A percentile compares a stretch with the other conserved stretches of the same genome.
These are phyloP conservation scores for Pittosporum tobira DNA, from an alignment of 129 eudicot genomes.

Conservation along the genomic window DNA sequence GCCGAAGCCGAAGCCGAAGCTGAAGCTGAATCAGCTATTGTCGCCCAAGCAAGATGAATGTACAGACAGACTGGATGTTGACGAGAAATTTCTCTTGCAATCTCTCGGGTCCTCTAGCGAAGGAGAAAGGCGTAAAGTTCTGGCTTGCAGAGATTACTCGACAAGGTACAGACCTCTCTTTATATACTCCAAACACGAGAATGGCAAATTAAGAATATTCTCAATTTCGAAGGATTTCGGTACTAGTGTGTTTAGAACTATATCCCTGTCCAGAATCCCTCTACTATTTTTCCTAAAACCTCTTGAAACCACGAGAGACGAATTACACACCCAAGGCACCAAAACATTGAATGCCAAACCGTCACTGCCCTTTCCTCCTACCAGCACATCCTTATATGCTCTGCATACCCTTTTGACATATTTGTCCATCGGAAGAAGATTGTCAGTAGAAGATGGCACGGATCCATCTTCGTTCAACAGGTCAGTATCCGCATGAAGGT, in stretches of 20 bases:
- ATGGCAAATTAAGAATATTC: slow-evolving; percentile 36
- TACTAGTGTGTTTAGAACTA: slow-evolving; percentile 35
- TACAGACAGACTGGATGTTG: too few species aligned
- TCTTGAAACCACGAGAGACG: slow-evolving; percentile 69
- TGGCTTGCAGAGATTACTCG: slow-evolving; percentile 17
- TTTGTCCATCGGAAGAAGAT: slow-evolving; percentile 49
- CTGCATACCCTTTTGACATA: slow-evolving; percentile 48
- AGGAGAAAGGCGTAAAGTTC: not conserved
- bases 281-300: slow-evolving; percentile 37
- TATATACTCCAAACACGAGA: slow-evolving; percentile 57
- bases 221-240: slow-evolving; percentile 51
- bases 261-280: slow-evolving; percentile 22
- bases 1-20: too few species aligned
- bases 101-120: not conserved
- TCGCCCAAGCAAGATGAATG: too few species aligned
- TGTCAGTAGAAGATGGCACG: slow-evolving; percentile 3
- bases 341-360: slow-evolving; percentile 53
- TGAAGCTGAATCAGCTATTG: too few species aligned
- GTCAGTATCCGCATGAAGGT: slow-evolving; percentile 71
- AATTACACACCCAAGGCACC: slow-evolving; percentile 78
- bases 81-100: too few species aligned
- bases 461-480: slow-evolving; percentile 17
- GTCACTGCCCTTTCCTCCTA: slow-evolving; percentile 30
- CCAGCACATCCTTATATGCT: slow-evolving; percentile 56
- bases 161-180: slow-evolving; percentile 53